Evolutionary conservation across 805 yeast genomes (phyloP), one percentile per base, ranked within the genome.

Genomic region (Yarrowia hollandica): DNA sequence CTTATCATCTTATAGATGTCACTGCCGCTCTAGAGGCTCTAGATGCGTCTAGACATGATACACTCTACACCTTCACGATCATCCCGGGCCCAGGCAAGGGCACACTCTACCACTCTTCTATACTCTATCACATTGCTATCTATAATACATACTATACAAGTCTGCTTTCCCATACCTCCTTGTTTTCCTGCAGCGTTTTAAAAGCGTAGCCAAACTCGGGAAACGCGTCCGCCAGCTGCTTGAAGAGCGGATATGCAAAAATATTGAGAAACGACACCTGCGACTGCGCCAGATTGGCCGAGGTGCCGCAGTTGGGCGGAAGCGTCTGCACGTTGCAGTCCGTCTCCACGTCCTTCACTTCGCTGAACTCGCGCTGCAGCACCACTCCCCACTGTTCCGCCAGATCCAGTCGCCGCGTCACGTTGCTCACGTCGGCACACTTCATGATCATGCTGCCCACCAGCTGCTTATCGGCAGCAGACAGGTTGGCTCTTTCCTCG

Each of bases 351-450:
- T 68, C 70, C 5, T 78, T 74, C 61, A 89, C 82, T 68, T 88
- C 91, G 42, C 77, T 78, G 65, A 90, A 88, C 71, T 91, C 97
- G 62, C 87, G 75, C 1, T 86, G 79, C 38, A 91, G 77, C n/a
- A 85, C 82, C 62, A 81, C 74, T 4, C 96, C 97, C 97, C 97
- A 91, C 72, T 86, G 84, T 1, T 88, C 81, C 19, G 92, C 85
- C 2, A 89, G 82, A 33, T 79, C 74, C 60, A 88, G 74, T 4
- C 91, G 90, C 62, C 98, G 76, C 9, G 96, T 83, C 19, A 91
- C 97, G 70, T 94, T 94, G 23, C 96, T 88, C 44, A 94, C 90
- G 73, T 94, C 99, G 2, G 98, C 97, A 71, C 96, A 90, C 74
- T 94, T 94, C 62, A 94, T 82, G 62, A 92, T 77, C 61, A 90